Evolutionary conservation across 2,329 filamentous ascomycete species (phyloP), one percentile per base, ranked within the genome.

Genomic region (Curvularia sp.): DNA sequence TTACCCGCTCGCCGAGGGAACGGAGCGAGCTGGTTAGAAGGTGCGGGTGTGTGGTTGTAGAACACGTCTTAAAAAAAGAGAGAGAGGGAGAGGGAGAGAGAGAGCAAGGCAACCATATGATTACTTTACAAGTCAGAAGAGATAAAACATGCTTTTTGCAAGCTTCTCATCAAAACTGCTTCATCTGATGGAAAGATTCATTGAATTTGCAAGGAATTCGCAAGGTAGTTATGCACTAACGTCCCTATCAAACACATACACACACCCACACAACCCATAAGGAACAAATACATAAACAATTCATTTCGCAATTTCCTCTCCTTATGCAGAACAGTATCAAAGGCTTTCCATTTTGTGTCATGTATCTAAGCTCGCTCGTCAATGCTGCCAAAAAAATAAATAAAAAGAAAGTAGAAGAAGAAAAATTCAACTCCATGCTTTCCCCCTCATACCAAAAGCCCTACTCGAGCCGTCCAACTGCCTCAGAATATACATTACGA

Each of bases 401-500:
- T n/a, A n/a, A n/a, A 32, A 43, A 5, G 36, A 55, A 25, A 43
- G 38, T 2, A 48, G 28, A 10, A 53, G 49, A 19, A 53, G 39
- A 32, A 28, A 45, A 53, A 48, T 41, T 19, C 34, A 49, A 54
- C 21, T n/a, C 13, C 34, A n/a, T n/a, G n/a, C 34, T 6, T 7
- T 36, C 34, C 27, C 19, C n/a, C 47, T 34, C 48, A 25, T 42
- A 27, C 49, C 41, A 28, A 41, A 8, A n/a, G 15, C 10, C 36
- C 18, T 43, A 19, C 32, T 39, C 27, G 45, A 53, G 36, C 52
- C 47, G 23, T 28, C 23, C 47, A 39, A 59, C 47, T 55, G 46
- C 52, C 53, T 27, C 52, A 36, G 27, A 61, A 54, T 59, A 61
- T 55, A 61, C 59, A 61, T 61, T 61, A 60, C n/a, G 49, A 32